These are phyloP conservation scores for Paraglomus occultum DNA, from an alignment of 192 early-diverging fungal species.

Conservation along the genomic window DNA sequence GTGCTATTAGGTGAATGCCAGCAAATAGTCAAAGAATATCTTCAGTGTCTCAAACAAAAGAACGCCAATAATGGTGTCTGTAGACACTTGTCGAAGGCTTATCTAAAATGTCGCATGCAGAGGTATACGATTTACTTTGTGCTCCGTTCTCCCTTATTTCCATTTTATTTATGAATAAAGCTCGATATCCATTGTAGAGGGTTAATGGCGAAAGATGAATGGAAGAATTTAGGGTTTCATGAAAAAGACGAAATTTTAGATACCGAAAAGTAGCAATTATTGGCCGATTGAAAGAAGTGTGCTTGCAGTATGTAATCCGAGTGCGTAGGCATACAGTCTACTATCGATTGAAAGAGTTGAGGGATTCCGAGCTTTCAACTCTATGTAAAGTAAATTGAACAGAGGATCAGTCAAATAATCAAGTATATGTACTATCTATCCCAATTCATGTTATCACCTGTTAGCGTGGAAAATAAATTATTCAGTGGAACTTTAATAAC, in stretches of 20 bases:
- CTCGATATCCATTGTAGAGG: slow-evolving; percentile 42
- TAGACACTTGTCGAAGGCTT: slow-evolving; percentile 68
- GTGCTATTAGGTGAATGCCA: slow-evolving; percentile 70
- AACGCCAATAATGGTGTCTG: slow-evolving; percentile 72
- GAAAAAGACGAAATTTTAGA: slow-evolving; percentile 37
- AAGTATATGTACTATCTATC: neutral
- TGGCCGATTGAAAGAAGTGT: neutral
- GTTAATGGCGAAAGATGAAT: slow-evolving; percentile 64
- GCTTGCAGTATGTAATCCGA: slow-evolving; percentile 15
- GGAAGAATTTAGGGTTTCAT: slow-evolving; percentile 68
- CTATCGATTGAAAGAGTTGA: slow-evolving; percentile 22
- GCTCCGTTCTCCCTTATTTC: neutral
- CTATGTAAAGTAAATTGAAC: neutral
- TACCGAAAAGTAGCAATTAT: neutral
- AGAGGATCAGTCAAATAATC: neutral
- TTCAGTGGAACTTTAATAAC: slow-evolving; percentile 37
- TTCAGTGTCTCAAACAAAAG: slow-evolving; percentile 72
- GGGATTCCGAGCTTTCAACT: neutral
- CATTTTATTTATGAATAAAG: slow-evolving; percentile 12
- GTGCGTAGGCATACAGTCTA: slow-evolving; percentile 25
- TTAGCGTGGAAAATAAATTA: slow-evolving; percentile 32
- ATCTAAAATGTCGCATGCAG: slow-evolving; percentile 91
- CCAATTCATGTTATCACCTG: slow-evolving; percentile 39
- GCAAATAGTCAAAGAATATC: slow-evolving; percentile 72
- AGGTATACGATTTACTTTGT: slow-evolving; percentile 48